Evolutionary conservation across 2,329 filamentous ascomycete genomes (phyloP), one percentile per base, ranked within the genome.

Genomic region (Ophiostoma quercus): DNA sequence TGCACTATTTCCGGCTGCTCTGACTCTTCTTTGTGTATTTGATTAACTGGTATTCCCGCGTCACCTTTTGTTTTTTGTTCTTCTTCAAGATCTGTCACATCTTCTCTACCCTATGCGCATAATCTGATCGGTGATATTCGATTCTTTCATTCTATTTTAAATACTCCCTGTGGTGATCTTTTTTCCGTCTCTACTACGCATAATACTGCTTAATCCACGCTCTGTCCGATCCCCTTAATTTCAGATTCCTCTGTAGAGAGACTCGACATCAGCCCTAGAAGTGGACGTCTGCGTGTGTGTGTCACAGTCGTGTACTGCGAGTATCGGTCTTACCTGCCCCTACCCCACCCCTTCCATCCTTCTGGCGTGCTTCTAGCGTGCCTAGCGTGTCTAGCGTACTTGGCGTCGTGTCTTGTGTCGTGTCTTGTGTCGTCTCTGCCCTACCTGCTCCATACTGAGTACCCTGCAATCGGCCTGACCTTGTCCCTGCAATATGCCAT

Each of bases 331-430:
- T 29, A 29, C 25, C 25, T 29, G 12, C 43, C 43, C n/a, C 47
- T 54, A 11, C 47, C 22, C 47, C 47, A 7, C 65, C 57, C 25
- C 51, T 71, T 71, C 69, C 62, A 71, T 66, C 54, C 66, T 71
- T 71, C 69, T 71, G 67, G 67, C 67, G 69, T 39, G 60, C 69
- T 71, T 71, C 69, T 71, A 71, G 69, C 67, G 69, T 14, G 11
- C 29, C 67, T 71, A 51, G 69, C 69, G 34, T 66, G 41, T 12
- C 66, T 16, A 29, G 25, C 25, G 25, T 2, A 2, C 25, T 29
- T 29, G 25, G 25, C 25, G 25, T 29, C 25, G 25, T 41, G 3
- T 22, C 47, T 54, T 12, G 54, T 29, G 25, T 29, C 25, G 25
- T 41, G 3, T 22, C 47, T 54, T 12, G 54, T 29, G 22, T 29